Conservation (phyloP, 352 stramenopile genomes). For the Pythium scleroteichum region DNA sequence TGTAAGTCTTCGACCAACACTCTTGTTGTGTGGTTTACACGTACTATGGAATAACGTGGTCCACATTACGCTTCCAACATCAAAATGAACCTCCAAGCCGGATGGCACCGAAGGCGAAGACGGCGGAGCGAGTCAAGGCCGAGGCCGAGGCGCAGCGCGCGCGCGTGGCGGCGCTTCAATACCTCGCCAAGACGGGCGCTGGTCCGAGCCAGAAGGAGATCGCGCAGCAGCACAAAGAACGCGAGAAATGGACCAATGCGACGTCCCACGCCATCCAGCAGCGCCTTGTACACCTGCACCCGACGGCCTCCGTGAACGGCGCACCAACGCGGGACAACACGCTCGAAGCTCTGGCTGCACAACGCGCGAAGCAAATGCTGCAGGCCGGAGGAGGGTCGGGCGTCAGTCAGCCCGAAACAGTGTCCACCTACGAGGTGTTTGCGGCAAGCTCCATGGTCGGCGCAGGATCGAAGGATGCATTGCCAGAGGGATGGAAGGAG, state of each 20-base stretch:
- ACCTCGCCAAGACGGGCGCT: slow-evolving; percentile 61
- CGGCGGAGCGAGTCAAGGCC: slow-evolving; percentile 48
- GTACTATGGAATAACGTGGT: not conserved
- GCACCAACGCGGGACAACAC: slow-evolving; percentile 67
- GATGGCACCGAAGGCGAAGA: slow-evolving; percentile 35
- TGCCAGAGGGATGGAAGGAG: slow-evolving; percentile 59
- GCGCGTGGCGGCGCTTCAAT: slow-evolving; percentile 59
- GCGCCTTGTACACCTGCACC: slow-evolving; percentile 38
- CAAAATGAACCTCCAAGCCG: not conserved
- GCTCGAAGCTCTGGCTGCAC: slow-evolving; percentile 55
- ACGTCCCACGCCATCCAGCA: slow-evolving; percentile 46
- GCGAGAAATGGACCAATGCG: slow-evolving; percentile 51
- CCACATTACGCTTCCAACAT: too few relatives aligned
- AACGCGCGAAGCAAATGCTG: slow-evolving; percentile 46
- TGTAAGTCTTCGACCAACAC: not conserved
- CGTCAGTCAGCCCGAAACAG: not conserved
- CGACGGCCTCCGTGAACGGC: not conserved
- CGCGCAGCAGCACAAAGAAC: slow-evolving; percentile 53
- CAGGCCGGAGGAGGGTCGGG: slow-evolving; percentile 24
- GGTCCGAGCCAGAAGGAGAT: slow-evolving; percentile 71
- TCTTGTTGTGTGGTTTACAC: slow-evolving; percentile 9
- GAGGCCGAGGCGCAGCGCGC: slow-evolving; percentile 65
- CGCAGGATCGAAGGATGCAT: not conserved
- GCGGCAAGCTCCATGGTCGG: not conserved
- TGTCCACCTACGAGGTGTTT: not conserved